phyloP scores from a whole-genome alignment of 192 early-diverging fungal species.

The Phycomyces blakesleeanus region DNA sequence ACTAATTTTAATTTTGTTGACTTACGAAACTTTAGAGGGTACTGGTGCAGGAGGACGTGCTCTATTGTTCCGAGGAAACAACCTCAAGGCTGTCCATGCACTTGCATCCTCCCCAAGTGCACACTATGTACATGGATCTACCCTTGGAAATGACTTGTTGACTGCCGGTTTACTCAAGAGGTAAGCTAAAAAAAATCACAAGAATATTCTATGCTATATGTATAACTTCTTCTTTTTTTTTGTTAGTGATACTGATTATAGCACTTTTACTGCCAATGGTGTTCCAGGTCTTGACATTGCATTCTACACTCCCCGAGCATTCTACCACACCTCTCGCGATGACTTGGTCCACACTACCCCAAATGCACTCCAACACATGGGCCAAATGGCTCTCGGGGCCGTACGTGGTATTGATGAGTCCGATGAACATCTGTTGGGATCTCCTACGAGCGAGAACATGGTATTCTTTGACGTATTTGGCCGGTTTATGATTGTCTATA shows the following conservation, averaged over 20 bases:
- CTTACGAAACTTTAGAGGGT: slow-evolving; percentile 43
- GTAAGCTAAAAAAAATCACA: neutral
- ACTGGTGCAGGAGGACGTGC: slow-evolving; percentile 70
- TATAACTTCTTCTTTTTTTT: neutral
- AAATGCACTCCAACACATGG: slow-evolving; percentile 63
- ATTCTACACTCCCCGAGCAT: slow-evolving; percentile 57
- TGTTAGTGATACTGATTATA: slow-evolving; percentile 61
- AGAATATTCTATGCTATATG: neutral
- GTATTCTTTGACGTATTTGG: slow-evolving; percentile 51
- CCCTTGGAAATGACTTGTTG: slow-evolving; percentile 63
- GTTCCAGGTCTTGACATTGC: slow-evolving; percentile 67
- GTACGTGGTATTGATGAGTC: slow-evolving; percentile 46
- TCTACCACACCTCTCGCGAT: slow-evolving; percentile 64
- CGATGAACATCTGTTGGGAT: slow-evolving; percentile 16
- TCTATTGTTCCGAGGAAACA: slow-evolving; percentile 54
- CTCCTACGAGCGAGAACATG: slow-evolving; percentile 27
- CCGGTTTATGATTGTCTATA: slow-evolving; percentile 38
- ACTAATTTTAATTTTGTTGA: neutral
- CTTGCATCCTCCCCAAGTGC: slow-evolving; percentile 42
- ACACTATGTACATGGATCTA: slow-evolving; percentile 51
- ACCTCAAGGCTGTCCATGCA: slow-evolving; percentile 30
- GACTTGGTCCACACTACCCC: slow-evolving; percentile 46
- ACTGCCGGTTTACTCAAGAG: slow-evolving; percentile 37
- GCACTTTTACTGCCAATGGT: slow-evolving; percentile 52
- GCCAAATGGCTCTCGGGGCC: slow-evolving; percentile 45